A percentile compares a stretch with the other conserved stretches of the same genome.
Evolutionary conservation across 2,329 filamentous ascomycete genomes (phyloP).

Genomic region (Ceratocystis alfenasii): DNA sequence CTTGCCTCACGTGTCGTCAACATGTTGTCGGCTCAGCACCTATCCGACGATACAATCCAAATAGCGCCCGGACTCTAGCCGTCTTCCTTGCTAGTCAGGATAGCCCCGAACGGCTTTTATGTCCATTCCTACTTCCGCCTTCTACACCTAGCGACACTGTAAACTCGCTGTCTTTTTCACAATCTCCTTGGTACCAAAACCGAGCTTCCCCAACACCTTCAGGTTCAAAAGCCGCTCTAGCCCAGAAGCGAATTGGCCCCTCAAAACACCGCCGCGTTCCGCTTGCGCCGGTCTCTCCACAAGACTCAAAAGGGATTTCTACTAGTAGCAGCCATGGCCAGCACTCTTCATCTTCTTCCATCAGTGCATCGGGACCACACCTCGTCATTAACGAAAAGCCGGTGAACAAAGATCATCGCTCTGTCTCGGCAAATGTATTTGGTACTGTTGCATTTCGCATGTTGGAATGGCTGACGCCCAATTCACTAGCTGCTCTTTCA

Average conservation of each 20-base stretch:
- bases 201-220: not conserved
- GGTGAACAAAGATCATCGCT: constrained; percentile 44
- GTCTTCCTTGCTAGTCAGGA: constrained; percentile 70
- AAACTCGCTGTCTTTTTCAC: constrained; percentile 37
- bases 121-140: constrained; percentile 38
- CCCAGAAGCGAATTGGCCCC: constrained; percentile 16
- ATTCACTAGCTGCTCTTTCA: constrained; percentile 23
- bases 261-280: constrained; percentile 2
- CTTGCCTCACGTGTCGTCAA: constrained; percentile 68
- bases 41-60: constrained; percentile 64
- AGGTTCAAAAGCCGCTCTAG: constrained; percentile 8
- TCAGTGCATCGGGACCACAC: not conserved
- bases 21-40: constrained; percentile 54
- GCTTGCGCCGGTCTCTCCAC: not conserved
- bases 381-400: constrained; percentile 34
- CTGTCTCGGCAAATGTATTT: constrained; percentile 52
- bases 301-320: constrained; percentile 9
- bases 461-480: constrained; percentile 57
- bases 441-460: constrained; percentile 56
- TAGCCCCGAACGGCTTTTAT: constrained; percentile 59
- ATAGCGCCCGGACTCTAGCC: constrained; percentile 71
- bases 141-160: constrained; percentile 36
- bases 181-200: constrained; percentile 20
- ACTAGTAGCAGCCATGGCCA: not conserved
- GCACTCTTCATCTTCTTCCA: not conserved